Evolutionary conservation across 169 alveolate genomes (phyloP).

Genomic region (Plasmodium vivax): DNA sequence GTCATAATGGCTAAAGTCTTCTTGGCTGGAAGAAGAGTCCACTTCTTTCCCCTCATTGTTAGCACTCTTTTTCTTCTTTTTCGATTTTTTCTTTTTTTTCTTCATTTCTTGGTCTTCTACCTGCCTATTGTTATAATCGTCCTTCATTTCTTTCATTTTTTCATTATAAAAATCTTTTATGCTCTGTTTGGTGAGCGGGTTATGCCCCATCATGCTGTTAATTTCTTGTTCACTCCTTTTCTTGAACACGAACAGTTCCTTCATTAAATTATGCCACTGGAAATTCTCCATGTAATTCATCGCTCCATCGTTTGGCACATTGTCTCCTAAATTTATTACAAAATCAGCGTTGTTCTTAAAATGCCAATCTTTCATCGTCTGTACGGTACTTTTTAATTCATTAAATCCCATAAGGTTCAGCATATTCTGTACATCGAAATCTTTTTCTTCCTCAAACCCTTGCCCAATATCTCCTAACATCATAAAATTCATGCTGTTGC

Average conservation of each 20-base stretch:
- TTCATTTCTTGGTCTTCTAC: background rate
- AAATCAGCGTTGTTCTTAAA: constrained; percentile 51
- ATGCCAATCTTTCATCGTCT: constrained; percentile 69
- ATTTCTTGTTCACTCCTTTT: constrained; percentile 38
- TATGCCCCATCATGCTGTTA: background rate
- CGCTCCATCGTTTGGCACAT: constrained; percentile 25
- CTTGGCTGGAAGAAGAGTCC: background rate
- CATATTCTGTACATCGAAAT: constrained; percentile 8
- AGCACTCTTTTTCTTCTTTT: background rate
- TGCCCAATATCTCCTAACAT: constrained; percentile 69
- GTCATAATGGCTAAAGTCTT: background rate
- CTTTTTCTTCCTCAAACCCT: constrained; percentile 43
- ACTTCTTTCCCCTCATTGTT: background rate
- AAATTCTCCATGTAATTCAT: constrained; percentile 9
- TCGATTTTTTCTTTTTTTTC: background rate
- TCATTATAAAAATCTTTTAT: constrained; percentile 30
- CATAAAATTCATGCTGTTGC: constrained; percentile 68
- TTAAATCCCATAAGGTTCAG: constrained; percentile 48
- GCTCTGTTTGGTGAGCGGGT: constrained; percentile 3
- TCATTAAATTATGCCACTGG: constrained; percentile 63
- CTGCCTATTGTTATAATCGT: background rate
- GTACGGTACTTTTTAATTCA: constrained; percentile 59
- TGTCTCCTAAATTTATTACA: constrained; percentile 71
- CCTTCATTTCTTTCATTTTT: constrained; percentile 11
- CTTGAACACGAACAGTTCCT: constrained; percentile 33